Percentiles rank a stretch among this genome's conserved stretches.
phyloP scores from a whole-genome alignment of 129 eudicot species.

The Artemisia tridentata region DNA sequence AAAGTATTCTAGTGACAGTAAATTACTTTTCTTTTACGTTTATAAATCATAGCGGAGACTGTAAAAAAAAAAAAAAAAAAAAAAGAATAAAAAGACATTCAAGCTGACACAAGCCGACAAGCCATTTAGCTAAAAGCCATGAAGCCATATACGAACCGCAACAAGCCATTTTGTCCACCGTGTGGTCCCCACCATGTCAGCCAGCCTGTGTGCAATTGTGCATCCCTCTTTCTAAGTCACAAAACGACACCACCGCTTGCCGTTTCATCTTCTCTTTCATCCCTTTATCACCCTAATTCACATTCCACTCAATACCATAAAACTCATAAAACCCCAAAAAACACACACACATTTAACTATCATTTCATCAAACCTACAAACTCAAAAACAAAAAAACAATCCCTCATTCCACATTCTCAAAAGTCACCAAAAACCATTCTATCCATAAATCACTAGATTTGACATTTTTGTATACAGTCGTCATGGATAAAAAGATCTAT shows the following conservation, averaged over 20 bases:
- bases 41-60: not conserved
- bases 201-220: constrained; percentile 33
- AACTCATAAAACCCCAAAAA: not conserved
- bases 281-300: constrained; percentile 27
- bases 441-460: not conserved
- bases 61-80: not conserved
- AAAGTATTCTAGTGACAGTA: too few species aligned
- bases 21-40: too few species aligned
- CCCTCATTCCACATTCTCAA: not conserved
- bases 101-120: not conserved
- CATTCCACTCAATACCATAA: constrained; percentile 19
- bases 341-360: not conserved
- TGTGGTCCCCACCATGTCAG: constrained; percentile 29
- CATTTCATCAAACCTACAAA: not conserved
- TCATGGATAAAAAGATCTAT: constrained; percentile 20
- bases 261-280: constrained; percentile 27
- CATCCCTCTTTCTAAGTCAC: constrained; percentile 20
- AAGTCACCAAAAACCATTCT: not conserved
- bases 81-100: not conserved
- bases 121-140: not conserved
- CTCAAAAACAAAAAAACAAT: not conserved
- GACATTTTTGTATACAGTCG: not conserved
- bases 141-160: constrained; percentile 25
- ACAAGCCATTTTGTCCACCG: constrained; percentile 19
- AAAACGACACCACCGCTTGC: constrained; percentile 36